Evolutionary conservation across 169 alveolate species (phyloP).

Genomic region (Cryptosporidium muris): DNA sequence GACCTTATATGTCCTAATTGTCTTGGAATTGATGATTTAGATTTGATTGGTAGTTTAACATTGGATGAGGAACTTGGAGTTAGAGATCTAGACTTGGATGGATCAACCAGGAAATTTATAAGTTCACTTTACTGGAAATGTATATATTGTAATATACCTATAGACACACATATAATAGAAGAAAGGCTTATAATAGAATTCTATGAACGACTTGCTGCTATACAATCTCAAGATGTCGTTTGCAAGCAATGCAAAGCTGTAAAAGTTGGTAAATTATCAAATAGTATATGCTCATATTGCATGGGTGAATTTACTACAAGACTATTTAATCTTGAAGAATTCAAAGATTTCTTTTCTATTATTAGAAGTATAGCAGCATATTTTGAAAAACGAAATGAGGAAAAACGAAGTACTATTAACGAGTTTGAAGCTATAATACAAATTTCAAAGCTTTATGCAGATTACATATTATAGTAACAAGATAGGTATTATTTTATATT

Average conservation of each 20-base stretch:
- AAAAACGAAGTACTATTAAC: not conserved
- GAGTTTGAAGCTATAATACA: constrained; percentile 29
- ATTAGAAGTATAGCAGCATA: constrained; percentile 22
- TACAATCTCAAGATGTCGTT: constrained; percentile 48
- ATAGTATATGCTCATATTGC: constrained; percentile 18
- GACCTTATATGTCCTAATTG: constrained; percentile 55
- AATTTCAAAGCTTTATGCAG: constrained; percentile 13
- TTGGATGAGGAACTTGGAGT: constrained; percentile 14
- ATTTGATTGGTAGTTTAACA: constrained; percentile 35
- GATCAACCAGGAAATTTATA: not conserved
- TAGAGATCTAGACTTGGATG: not conserved
- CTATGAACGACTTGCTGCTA: constrained; percentile 58
- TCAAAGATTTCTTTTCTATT: constrained; percentile 23
- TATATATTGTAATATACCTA: constrained; percentile 23
- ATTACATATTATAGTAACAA: not conserved
- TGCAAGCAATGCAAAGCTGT: constrained; percentile 37
- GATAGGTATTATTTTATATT: too few species aligned
- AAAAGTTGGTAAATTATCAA: constrained; percentile 23
- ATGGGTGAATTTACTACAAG: constrained; percentile 45
- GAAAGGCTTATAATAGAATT: constrained; percentile 26
- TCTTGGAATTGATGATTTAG: constrained; percentile 64
- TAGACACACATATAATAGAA: constrained; percentile 8
- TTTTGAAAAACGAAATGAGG: not conserved
- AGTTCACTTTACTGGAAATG: constrained; percentile 14
- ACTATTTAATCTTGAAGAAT: constrained; percentile 2